Base-by-base conservation (phyloP, 2,329 filamentous ascomycete genomes). In the Microsporum ferrugineum region DNA sequence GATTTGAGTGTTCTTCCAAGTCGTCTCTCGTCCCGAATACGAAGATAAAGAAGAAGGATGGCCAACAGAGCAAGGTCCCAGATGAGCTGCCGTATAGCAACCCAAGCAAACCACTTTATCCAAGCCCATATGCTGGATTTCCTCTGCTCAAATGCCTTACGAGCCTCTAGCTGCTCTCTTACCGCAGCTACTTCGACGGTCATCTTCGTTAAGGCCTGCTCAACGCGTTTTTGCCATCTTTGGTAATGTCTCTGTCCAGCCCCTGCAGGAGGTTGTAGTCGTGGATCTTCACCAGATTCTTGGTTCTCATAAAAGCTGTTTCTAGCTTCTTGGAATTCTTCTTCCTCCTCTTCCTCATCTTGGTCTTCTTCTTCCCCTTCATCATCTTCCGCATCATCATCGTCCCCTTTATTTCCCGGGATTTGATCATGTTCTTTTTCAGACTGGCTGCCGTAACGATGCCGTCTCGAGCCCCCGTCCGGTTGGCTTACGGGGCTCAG, bases 181-280 rank as follows among this genome's bases (percentile, higher is more conserved):
- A 97, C 76, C 0, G 94, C 94, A 0, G 94, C 91, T 36, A 99
- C 84, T 75, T 99, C 94, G 14, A 91, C 88, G 3, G 91, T 95
- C 76, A 97, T 85, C 67, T 91, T 89, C 61, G 92, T 89, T 61
- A 97, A 80, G 27, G 90, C 89, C 49, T 86, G 83, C 76, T 97
- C 92, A 64, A 97, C 87, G 67, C 88, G 86, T 63, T 83, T 85
- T 58, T 88, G 86, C 89, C 91, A 96, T 68, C 84, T 85, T 63
- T 76, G 73, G 66, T 80, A 78, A 29, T 66, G 64, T 10, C 64
- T 62, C 39, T 66, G 65, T 33, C 66, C 60, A 66, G 68, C 57
- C 62, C 8, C 61, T 61, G 58, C 58, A 58, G 47, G 59, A 31
- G 53, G 58, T 34, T 39, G 60, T 3, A n/a, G 36, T 10, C 23